phyloP scores from a whole-genome alignment of 2,329 filamentous ascomycete species.

The Fusarium paranaense region DNA sequence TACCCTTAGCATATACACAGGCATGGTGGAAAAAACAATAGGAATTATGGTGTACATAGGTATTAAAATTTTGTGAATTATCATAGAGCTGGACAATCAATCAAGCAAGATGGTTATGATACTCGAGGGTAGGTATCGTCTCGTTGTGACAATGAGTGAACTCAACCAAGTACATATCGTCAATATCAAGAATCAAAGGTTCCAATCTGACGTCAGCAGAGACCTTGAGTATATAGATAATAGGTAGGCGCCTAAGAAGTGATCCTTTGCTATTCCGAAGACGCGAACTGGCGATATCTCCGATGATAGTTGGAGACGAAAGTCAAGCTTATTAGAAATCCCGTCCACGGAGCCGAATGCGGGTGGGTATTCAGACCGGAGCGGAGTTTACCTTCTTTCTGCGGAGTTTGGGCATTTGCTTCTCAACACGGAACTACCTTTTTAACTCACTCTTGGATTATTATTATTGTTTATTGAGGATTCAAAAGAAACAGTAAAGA shows the following conservation, averaged over 20 bases:
- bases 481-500: background rate
- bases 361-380: background rate
- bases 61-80: constrained; percentile 1
- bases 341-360: background rate
- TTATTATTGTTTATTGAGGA: background rate
- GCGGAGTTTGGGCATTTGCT: constrained; percentile 27
- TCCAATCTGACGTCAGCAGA: background rate
- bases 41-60: constrained; percentile 7
- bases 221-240: background rate
- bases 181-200: background rate
- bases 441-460: background rate
- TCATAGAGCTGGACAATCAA: constrained; percentile 17
- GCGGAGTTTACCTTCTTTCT: constrained; percentile 26
- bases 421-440: background rate
- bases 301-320: background rate
- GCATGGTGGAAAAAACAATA: constrained; percentile 25
- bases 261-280: background rate
- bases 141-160: background rate
- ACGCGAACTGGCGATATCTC: background rate
- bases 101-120: constrained; percentile 2
- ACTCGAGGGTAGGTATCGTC: background rate
- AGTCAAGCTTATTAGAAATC: background rate
- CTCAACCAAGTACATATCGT: background rate
- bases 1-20: constrained; percentile 36
- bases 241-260: background rate